phyloP scores from a whole-genome alignment of 805 yeast species.

The Hanseniaspora taiwanica region DNA sequence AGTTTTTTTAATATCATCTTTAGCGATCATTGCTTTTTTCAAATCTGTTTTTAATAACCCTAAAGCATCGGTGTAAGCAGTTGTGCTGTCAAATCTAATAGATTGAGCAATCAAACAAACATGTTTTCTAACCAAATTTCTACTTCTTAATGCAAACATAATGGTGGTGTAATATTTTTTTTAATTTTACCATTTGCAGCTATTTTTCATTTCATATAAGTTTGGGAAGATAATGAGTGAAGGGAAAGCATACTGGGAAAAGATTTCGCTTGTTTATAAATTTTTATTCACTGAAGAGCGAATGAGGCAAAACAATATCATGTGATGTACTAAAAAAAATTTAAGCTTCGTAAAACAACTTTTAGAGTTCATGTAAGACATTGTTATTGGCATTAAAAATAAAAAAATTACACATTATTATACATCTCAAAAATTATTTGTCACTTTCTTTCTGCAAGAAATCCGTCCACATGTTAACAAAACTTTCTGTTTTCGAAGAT shows the following conservation, averaged over 20 bases:
- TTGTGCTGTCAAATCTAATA: slow-evolving; percentile 23
- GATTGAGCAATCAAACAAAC: not conserved
- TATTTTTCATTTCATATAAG: too few relatives aligned
- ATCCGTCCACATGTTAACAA: slow-evolving; percentile 70
- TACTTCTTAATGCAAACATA: not conserved
- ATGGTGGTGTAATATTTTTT: too few relatives aligned
- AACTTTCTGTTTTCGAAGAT: slow-evolving; percentile 34
- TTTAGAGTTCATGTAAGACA: too few relatives aligned
- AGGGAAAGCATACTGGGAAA: too few relatives aligned
- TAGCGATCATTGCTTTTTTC: slow-evolving; percentile 35
- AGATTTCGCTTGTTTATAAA: too few relatives aligned
- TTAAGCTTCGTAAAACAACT: too few relatives aligned
- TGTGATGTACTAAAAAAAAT: too few relatives aligned
- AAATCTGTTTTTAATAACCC: slow-evolving; percentile 28
- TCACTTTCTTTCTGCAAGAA: slow-evolving; percentile 61
- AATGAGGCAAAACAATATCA: too few relatives aligned
- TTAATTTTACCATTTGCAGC: too few relatives aligned
- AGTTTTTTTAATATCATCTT: slow-evolving; percentile 29
- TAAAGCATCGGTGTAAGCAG: slow-evolving; percentile 25
- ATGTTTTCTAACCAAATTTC: too few relatives aligned
- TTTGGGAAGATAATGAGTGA: too few relatives aligned
- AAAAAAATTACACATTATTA: not conserved
- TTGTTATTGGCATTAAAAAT: not conserved
- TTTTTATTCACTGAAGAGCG: too few relatives aligned
- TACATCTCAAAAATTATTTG: slow-evolving; percentile 4